phyloP scores from a whole-genome alignment of 129 eudicot genomes.

The sunflower (Helianthus annuus) region HanXRQr2.0-SUNRISE NC_035437.2:135220710-135221209 shows the following conservation, averaged over 20 bases:
- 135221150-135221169: constrained; percentile 25
- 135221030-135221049: too few species aligned
- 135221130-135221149: constrained; percentile 16
- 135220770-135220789: constrained; percentile 34
- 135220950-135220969: not conserved
- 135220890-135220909: constrained; percentile 6
- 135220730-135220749: constrained; percentile 29
- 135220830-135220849: not conserved
- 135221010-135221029: too few species aligned
- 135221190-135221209: constrained; percentile 35
- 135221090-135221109: not conserved
- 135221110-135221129: not conserved
- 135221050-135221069: not conserved
- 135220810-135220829: not conserved
- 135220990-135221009: too few species aligned
- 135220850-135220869: constrained; percentile 32
- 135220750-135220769: constrained; percentile 9
- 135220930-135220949: not conserved
- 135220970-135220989: not conserved
- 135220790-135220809: not conserved
- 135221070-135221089: not conserved
- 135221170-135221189: constrained; percentile 11
- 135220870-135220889: constrained; percentile 32
- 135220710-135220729: constrained; percentile 30
- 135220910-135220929: not conserved